Evolutionary conservation across 108 stramenopile species (phyloP), one percentile per base, ranked within the genome.

Genomic region (Stephanodiscus triporus): DNA sequence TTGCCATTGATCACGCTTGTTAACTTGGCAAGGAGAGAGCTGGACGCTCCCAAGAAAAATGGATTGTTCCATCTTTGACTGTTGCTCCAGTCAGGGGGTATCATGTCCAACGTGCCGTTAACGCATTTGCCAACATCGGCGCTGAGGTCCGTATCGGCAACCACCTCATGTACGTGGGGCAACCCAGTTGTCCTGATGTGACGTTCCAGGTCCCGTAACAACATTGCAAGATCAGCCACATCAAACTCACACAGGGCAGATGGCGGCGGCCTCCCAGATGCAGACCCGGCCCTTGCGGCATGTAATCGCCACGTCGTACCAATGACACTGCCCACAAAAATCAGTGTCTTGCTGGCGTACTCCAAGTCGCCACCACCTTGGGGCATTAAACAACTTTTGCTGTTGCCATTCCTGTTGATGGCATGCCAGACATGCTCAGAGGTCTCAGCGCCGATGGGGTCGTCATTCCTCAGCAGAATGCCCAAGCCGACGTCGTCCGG

Each of bases 261-360:
- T 22, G 37, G 40, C 2, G 37, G 22, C 38, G 0, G 10, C 9
- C 9, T 37, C 37, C 22, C 30, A 5, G 58, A 57, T 9, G 27
- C 10, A 3, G 11, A 14, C 29, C 36, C 32, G n/a, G 58, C 10
- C 32, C 34, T 50, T 47, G 42, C 11, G 34, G 4, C 13, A 24
- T n/a, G 37, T 34, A 6, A 57, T 36, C 51, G 68, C n/a, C n/a
- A n/a, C n/a, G n/a, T n/a, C n/a, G n/a, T n/a, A n/a, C 70, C 34
- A 20, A 51, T 47, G 58, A 74, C 80, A 29, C 70, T 67, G 24
- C 73, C 80, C 23, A 70, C 61, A 45, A 81, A 81, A 23, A 81
- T 63, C 74, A 75, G 34, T 32, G 70, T 75, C 65, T 81, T 81
- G 45, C 69, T 64, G 4, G 68, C 50, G 2, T 53, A 32, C 20